Conservation (phyloP, 1,284 basidiomycete species). For the Cystobasidium sp. region DNA sequence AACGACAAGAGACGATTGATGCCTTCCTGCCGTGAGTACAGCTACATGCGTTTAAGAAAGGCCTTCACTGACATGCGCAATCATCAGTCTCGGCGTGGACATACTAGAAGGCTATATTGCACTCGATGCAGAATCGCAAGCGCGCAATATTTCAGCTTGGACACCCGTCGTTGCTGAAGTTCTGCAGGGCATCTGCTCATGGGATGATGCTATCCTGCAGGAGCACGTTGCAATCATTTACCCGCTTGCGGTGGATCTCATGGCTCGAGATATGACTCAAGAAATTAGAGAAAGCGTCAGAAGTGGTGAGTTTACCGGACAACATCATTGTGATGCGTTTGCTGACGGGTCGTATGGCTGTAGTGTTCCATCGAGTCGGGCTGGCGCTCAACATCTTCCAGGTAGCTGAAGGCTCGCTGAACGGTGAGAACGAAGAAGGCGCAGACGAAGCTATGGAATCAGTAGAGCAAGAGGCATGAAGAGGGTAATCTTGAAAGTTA, state of each 20-base stretch:
- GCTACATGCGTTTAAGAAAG: background rate
- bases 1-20: conserved; percentile 80
- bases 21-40: conserved; percentile 82
- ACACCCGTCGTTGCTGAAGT: conserved; percentile 96
- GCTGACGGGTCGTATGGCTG: background rate
- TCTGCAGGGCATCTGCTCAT: conserved; percentile 82
- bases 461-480: background rate
- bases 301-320: conserved; percentile 17
- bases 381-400: conserved; percentile 33
- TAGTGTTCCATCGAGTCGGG: conserved; percentile 43
- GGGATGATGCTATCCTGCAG: conserved; percentile 85
- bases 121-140: conserved; percentile 86
- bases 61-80: background rate
- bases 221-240: conserved; percentile 81
- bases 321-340: too few relatives aligned
- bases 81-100: conserved; percentile 65
- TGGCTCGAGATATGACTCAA: conserved; percentile 75
- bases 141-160: conserved; percentile 96
- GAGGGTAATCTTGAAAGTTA: too few relatives aligned
- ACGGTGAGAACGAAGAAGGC: background rate
- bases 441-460: background rate
- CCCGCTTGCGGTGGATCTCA: conserved; percentile 77
- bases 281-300: conserved; percentile 69
- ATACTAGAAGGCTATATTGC: conserved; percentile 90
- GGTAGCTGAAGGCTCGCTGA: conserved; percentile 17